A percentile compares a stretch with the other conserved stretches of the same genome.
These are phyloP conservation scores for Fusarium praegraminearum DNA, from an alignment of 2,329 filamentous ascomycete genomes.

Conservation along the genomic window DNA sequence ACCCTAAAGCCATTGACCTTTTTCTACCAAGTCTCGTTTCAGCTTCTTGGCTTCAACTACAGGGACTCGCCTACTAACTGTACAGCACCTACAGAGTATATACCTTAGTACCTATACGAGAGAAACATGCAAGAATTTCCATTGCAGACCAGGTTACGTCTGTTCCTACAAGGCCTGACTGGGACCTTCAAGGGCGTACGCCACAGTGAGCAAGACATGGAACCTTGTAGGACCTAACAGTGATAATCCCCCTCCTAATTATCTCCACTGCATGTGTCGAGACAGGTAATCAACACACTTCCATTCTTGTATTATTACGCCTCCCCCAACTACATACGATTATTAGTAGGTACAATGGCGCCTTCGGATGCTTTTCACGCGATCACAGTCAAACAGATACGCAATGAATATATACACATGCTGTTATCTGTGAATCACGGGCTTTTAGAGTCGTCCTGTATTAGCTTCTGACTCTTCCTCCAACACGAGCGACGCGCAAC, in stretches of 20 bases:
- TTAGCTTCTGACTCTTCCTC: conserved; percentile 2
- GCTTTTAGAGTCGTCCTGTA: too few relatives aligned
- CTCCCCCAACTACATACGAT: neutral
- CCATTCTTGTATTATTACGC: neutral
- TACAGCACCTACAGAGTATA: neutral
- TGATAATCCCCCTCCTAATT: conserved; percentile 24
- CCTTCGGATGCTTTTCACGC: neutral
- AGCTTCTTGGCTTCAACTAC: conserved; percentile 4
- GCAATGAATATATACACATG: conserved; percentile 7
- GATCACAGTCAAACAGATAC: neutral
- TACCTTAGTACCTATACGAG: neutral
- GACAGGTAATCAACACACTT: conserved; percentile 15
- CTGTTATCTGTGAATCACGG: conserved; percentile 2
- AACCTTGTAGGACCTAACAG: neutral
- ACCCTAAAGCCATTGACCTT: neutral
- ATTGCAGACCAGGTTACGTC: neutral
- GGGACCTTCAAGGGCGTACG: conserved; percentile 7
- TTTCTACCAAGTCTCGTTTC: neutral
- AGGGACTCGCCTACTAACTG: neutral
- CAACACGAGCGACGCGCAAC: conserved; percentile 9
- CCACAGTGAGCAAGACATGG: conserved; percentile 16
- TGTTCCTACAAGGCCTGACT: conserved; percentile 1
- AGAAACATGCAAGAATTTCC: conserved; percentile 18
- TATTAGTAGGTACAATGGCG: neutral
- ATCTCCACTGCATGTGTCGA: neutral